Percentiles rank a stretch among this genome's conserved stretches.
Conservation (phyloP, 495 filamentous ascomycete species). For the Podospora bellae-mahoneyi region DNA sequence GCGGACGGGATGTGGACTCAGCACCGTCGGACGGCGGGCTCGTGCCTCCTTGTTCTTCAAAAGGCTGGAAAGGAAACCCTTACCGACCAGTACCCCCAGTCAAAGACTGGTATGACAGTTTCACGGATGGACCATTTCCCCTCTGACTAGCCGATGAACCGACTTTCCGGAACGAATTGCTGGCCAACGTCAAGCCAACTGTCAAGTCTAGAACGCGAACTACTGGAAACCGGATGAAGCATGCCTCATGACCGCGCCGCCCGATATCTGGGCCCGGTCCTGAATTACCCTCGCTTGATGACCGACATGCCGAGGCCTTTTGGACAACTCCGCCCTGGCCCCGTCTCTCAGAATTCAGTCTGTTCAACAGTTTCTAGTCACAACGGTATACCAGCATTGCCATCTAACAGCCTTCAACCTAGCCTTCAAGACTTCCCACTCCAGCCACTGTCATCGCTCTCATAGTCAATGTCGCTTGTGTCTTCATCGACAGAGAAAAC, state of each 20-base stretch:
- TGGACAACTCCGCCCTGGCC: too few species aligned
- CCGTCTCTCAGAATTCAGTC: too few species aligned
- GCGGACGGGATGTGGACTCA: conserved; percentile 16
- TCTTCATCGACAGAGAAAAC: conserved; percentile 16
- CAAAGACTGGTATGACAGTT: neutral
- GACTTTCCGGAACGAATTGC: neutral
- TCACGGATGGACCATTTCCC: neutral
- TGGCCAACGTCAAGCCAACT: neutral
- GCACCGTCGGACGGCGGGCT: conserved; percentile 10
- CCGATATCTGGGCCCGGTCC: neutral
- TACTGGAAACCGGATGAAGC: neutral
- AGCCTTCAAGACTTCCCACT: neutral
- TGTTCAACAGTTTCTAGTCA: neutral
- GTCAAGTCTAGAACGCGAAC: neutral
- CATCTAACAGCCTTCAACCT: neutral
- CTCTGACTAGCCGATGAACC: neutral
- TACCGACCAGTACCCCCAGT: too few species aligned
- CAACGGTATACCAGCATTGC: neutral
- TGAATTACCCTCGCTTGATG: neutral
- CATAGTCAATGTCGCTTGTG: conserved; percentile 12
- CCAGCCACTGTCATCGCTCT: conserved; percentile 11
- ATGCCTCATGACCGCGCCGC: neutral
- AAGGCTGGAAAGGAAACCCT: neutral
- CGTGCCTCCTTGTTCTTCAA: conserved; percentile 1
- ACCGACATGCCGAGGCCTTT: too few species aligned